Evolutionary conservation across 441 rosid species (phyloP).

Genomic region (Omphalea diandra): DNA sequence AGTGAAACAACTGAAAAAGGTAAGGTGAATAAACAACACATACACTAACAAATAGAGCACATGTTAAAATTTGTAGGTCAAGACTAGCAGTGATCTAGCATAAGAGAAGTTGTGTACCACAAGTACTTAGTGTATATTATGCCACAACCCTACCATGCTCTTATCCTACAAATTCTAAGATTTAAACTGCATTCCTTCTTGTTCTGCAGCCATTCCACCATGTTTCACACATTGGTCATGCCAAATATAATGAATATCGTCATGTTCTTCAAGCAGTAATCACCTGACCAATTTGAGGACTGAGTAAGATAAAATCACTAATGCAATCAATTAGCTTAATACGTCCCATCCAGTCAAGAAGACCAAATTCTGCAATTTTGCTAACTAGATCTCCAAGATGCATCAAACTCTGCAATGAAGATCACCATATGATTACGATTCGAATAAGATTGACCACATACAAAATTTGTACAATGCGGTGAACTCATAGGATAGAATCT

Average conservation of each 20-base stretch:
- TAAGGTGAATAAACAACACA: not conserved
- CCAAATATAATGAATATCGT: slow-evolving; percentile 1
- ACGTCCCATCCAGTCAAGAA: slow-evolving; percentile 92
- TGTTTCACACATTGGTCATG: not conserved
- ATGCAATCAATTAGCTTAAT: slow-evolving; percentile 74
- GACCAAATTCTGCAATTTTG: slow-evolving; percentile 71
- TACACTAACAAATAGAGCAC: not conserved
- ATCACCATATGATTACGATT: slow-evolving; percentile 15
- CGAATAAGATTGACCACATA: not conserved
- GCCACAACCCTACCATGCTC: slow-evolving; percentile 16
- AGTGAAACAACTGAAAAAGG: slow-evolving; percentile 5
- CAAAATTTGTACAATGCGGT: not conserved
- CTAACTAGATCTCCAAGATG: slow-evolving; percentile 62
- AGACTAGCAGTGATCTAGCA: not conserved
- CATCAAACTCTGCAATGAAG: slow-evolving; percentile 51
- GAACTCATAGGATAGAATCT: not conserved
- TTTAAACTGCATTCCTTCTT: slow-evolving; percentile 8
- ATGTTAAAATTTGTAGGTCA: not conserved
- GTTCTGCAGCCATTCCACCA: not conserved
- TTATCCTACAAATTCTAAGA: slow-evolving; percentile 16
- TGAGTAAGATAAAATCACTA: slow-evolving; percentile 64
- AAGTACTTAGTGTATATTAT: not conserved
- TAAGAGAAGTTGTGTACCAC: not conserved
- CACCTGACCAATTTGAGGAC: slow-evolving; percentile 92
- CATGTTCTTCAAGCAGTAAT: slow-evolving; percentile 18